Evolutionary conservation across 2,329 filamentous ascomycete species (phyloP).

Genomic region (Pseudopithomyces maydicus): DNA sequence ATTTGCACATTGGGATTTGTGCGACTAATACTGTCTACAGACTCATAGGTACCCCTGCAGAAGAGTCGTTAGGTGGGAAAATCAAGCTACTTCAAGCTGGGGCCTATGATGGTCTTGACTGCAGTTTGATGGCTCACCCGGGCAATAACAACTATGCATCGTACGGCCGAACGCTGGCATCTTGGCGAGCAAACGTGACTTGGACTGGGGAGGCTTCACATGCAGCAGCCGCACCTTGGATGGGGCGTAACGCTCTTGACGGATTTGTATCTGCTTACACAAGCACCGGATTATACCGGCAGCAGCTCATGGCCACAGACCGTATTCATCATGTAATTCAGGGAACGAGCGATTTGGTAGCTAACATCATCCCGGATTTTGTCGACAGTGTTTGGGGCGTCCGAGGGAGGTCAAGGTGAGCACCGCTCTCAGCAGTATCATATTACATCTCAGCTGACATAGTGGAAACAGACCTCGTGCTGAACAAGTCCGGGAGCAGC

Average conservation of each 20-base stretch:
- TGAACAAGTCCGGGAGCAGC: slow-evolving; percentile 8
- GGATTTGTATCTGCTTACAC: slow-evolving; percentile 21
- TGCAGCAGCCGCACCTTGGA: slow-evolving; percentile 37
- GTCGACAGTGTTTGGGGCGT: slow-evolving; percentile 9
- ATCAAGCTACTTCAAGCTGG: slow-evolving; percentile 52
- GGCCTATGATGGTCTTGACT: slow-evolving; percentile 47
- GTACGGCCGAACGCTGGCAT: slow-evolving; percentile 59
- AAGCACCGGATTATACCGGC: slow-evolving; percentile 16
- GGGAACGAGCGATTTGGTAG: slow-evolving; percentile 3
- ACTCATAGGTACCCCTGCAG: slow-evolving; percentile 52
- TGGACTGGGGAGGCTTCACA: slow-evolving; percentile 52
- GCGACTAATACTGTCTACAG: slow-evolving; percentile 22
- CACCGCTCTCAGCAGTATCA: too few relatives aligned
- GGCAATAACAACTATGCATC: slow-evolving; percentile 49
- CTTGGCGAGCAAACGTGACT: slow-evolving; percentile 54
- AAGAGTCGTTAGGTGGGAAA: slow-evolving; percentile 51
- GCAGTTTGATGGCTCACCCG: slow-evolving; percentile 38
- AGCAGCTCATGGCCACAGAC: slow-evolving; percentile 19
- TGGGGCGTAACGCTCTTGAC: slow-evolving; percentile 29
- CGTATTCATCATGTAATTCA: slow-evolving; percentile 23
- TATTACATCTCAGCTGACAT: not conserved
- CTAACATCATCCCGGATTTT: slow-evolving; percentile 7
- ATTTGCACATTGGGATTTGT: not conserved
- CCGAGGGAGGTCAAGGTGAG: not conserved
- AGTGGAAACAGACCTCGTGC: not conserved